Evolutionary conservation across 2,329 filamentous ascomycete species (phyloP).

Genomic region (Penicillium janthinellum): DNA sequence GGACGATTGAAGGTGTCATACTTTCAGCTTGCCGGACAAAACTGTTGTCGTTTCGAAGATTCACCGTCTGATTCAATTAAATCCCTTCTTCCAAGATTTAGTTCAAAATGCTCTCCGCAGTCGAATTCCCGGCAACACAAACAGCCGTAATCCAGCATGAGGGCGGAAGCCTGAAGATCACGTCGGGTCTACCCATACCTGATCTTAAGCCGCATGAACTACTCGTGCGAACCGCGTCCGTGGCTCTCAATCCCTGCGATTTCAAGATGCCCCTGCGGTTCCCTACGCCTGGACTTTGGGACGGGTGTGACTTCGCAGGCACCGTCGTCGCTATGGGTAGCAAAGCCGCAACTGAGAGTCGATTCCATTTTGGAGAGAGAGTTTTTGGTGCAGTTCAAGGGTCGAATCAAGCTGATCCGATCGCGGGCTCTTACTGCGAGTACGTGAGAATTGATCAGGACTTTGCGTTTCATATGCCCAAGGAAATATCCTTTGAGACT

Average conservation of each 20-base stretch:
- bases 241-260: constrained; percentile 38
- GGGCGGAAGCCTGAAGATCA: constrained; percentile 19
- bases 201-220: constrained; percentile 19
- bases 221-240: constrained; percentile 28
- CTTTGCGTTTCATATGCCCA: constrained; percentile 22
- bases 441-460: constrained; percentile 19
- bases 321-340: constrained; percentile 28
- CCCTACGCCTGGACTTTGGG: constrained; percentile 23
- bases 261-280: constrained; percentile 28
- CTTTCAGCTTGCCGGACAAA: no score
- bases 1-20: neutral
- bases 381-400: constrained; percentile 43
- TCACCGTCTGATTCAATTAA: neutral
- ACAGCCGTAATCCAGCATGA: constrained; percentile 25
- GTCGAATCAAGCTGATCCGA: constrained; percentile 22
- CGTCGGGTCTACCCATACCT: constrained; percentile 17
- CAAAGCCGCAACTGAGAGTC: constrained; percentile 11
- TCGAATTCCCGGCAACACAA: constrained; percentile 13
- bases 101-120: neutral
- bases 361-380: constrained; percentile 36
- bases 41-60: neutral
- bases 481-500: constrained; percentile 7
- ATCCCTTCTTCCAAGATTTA: no score
- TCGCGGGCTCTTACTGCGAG: constrained; percentile 27
- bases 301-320: constrained; percentile 35